Evolutionary conservation across 2,329 filamentous ascomycete species (phyloP), one percentile per base, ranked within the genome.

Genomic region (Penicillium psychrosexuale): DNA sequence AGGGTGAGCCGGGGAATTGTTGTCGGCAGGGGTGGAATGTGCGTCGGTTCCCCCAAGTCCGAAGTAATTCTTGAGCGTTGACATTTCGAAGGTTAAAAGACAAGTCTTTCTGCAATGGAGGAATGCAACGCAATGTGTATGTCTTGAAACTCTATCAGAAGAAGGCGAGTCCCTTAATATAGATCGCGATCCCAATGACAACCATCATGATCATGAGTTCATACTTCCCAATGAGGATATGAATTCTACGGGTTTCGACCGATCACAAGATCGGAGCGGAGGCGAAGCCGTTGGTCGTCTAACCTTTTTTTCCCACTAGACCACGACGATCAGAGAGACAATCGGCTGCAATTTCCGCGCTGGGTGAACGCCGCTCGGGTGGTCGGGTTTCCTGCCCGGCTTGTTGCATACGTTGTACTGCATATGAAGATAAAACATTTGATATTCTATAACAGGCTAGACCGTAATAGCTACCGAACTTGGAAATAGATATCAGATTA

Each of bases 1-100:
- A 22, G 79, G 72, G 19, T 71, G 66, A 22, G 71, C 65, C 52
- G 74, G 57, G 48, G 57, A 57, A 58, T 69, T 61, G 58, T 46
- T 5, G n/a, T 22, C 7, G 22, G 24, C 8, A 9, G 37, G 5
- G 37, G 15, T 15, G 7, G 17, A 13, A 15, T 12, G n/a, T 12
- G 37, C 7, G 4, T 48, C 51, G 15, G 17, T 17, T 13, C 28
- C 17, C 22, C n/a, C 19, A 17, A 24, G 30, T 19, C 13, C 22
- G 17, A 47, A n/a, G 44, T 34, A 28, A 19, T 17, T 47, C 17
- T 47, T 34, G 7, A 48, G 8, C 33, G 33, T 59, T 27, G 68
- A 31, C 22, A 51, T 53, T 8, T 40, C 19, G 22, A 45, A 51
- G 2, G 17, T 27, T 3, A 12, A n/a, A 38, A 17, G 1, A 27